These are phyloP conservation scores for Aspergillus phoenicis DNA, from an alignment of 2,329 filamentous ascomycete genomes.

Conservation along the genomic window DNA sequence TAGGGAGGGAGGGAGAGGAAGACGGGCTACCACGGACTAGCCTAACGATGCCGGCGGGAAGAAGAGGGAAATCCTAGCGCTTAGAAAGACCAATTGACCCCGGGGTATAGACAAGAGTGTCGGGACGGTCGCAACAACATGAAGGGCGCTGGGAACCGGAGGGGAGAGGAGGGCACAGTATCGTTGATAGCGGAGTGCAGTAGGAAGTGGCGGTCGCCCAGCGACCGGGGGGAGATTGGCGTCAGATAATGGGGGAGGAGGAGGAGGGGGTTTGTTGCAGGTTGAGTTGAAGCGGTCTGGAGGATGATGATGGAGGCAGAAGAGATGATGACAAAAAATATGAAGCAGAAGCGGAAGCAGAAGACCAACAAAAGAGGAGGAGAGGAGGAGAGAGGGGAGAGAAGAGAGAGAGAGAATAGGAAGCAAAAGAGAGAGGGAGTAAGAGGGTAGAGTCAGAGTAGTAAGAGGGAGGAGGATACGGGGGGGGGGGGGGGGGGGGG, in stretches of 20 bases:
- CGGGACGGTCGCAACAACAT: slow-evolving; percentile 35
- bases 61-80: slow-evolving; percentile 3
- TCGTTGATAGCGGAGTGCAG: slow-evolving; percentile 13
- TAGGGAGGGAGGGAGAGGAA: slow-evolving; percentile 1
- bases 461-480: not conserved
- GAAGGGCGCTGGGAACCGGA: slow-evolving; percentile 32
- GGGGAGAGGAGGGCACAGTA: slow-evolving; percentile 16
- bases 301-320: slow-evolving; percentile 1
- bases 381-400: not conserved
- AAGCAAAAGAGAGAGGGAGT: slow-evolving; percentile 5
- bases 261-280: not conserved
- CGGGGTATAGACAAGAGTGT: slow-evolving; percentile 27
- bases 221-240: slow-evolving; percentile 25
- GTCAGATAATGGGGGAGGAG: slow-evolving; percentile 5
- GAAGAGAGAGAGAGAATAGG: slow-evolving; percentile 5
- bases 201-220: slow-evolving; percentile 30
- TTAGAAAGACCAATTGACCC: slow-evolving; percentile 28
- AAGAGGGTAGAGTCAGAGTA: not conserved
- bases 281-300: slow-evolving; percentile 7
- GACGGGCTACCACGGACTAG: not conserved
- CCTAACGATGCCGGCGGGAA: not conserved
- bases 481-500: no score
- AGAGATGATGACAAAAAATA: slow-evolving; percentile 1
- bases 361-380: not conserved
- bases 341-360: slow-evolving; percentile 3